Conservation (phyloP, 768 basidiomycete genomes). For the Mycena amicta region DNA sequence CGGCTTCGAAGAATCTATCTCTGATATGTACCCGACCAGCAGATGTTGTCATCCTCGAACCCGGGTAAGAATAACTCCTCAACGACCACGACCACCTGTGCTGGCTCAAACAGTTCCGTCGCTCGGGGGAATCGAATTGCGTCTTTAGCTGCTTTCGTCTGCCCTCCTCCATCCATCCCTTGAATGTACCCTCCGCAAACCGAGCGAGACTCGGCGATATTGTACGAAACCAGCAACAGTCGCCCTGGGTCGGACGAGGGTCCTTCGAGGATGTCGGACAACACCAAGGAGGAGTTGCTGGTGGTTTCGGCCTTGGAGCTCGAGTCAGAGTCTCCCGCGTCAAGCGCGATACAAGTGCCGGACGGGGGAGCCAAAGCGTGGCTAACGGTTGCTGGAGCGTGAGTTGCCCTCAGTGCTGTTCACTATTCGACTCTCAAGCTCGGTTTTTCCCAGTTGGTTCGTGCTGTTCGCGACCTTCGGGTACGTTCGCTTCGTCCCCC, state of each 20-base stretch:
- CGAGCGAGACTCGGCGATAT: neutral
- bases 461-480: constrained; percentile 13
- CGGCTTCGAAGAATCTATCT: too few species aligned
- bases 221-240: neutral
- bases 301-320: neutral
- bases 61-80: too few species aligned
- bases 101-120: too few species aligned
- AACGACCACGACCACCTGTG: too few species aligned
- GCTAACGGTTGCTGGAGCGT: constrained; percentile 14
- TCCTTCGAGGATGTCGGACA: constrained; percentile 4
- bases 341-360: constrained; percentile 1
- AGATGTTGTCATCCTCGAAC: too few species aligned
- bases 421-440: neutral
- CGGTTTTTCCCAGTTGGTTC: constrained; percentile 7
- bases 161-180: neutral
- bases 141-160: neutral
- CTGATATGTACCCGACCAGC: too few species aligned
- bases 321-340: neutral
- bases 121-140: too few species aligned
- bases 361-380: constrained; percentile 10
- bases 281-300: constrained; percentile 11
- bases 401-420: neutral
- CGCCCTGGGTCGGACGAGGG: constrained; percentile 1
- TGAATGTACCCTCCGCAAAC: neutral
- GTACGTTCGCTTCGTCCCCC: neutral